A percentile compares a stretch with the other conserved stretches of the same genome.
phyloP scores from a whole-genome alignment of 2,329 filamentous ascomycete species.

The Neopestalotiopsis sp. region DNA sequence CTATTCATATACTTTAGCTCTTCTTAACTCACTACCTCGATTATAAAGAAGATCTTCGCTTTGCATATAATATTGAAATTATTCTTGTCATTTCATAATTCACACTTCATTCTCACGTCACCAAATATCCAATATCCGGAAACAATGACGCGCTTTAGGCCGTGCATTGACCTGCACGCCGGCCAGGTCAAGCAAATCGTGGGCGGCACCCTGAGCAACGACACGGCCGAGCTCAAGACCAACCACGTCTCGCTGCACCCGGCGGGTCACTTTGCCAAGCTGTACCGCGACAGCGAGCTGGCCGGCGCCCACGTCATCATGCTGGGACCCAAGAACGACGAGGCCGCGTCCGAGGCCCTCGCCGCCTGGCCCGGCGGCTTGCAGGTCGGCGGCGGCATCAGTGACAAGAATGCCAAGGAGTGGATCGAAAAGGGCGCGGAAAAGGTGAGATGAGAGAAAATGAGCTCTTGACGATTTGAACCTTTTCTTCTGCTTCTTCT shows the following conservation, averaged over 20 bases:
- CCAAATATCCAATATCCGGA: too few relatives aligned
- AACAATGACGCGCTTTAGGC: slow-evolving; percentile 89
- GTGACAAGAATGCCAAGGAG: slow-evolving; percentile 77
- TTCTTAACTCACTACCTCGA: background rate
- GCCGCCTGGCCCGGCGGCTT: slow-evolving; percentile 78
- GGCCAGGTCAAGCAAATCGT: slow-evolving; percentile 99
- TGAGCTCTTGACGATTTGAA: too few relatives aligned
- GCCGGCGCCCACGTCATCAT: slow-evolving; percentile 93
- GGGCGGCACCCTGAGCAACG: slow-evolving; percentile 83
- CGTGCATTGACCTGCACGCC: slow-evolving; percentile 97
- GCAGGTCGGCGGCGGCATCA: slow-evolving; percentile 95
- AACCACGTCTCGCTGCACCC: slow-evolving; percentile 91
- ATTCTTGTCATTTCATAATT: background rate
- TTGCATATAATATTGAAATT: background rate
- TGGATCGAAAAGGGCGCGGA: slow-evolving; percentile 91
- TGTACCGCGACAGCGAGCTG: slow-evolving; percentile 80
- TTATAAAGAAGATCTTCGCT: background rate
- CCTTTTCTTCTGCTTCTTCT: too few relatives aligned
- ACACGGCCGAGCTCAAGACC: slow-evolving; percentile 74
- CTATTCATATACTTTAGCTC: background rate
- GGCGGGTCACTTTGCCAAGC: slow-evolving; percentile 77
- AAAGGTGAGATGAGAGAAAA: slow-evolving; percentile 64
- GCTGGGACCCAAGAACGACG: slow-evolving; percentile 87
- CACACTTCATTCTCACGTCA: background rate
- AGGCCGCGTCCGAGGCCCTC: slow-evolving; percentile 79